Conservation (phyloP, 129 eudicot species). For the Helianthus tuberosus region DNA sequence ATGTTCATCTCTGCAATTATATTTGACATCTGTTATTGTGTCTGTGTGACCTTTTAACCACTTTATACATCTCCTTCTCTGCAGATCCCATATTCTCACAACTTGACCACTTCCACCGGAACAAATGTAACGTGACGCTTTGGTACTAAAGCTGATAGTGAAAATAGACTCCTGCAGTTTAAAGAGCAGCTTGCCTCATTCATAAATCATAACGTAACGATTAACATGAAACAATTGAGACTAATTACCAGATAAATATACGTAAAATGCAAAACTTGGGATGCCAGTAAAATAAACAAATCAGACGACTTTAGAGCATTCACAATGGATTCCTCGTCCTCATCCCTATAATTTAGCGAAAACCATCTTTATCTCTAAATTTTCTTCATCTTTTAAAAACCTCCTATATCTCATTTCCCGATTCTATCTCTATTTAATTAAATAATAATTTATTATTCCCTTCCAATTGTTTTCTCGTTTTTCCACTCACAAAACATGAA, state of each 20-base stretch:
- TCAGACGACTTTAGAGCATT: no score
- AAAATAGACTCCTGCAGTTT: conserved; percentile 70
- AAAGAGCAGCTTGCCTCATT: conserved; percentile 10
- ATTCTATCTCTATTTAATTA: no score
- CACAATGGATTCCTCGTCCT: no score
- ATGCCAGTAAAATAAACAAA: neutral
- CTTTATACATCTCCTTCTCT: conserved; percentile 89
- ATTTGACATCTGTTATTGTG: conserved; percentile 79
- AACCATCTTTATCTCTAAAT: no score
- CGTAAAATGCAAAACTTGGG: neutral
- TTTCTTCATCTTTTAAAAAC: no score
- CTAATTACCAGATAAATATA: conserved; percentile 4
- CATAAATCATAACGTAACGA: neutral
- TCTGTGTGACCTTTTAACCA: conserved; percentile 97
- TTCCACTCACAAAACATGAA: no score
- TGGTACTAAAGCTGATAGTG: conserved; percentile 85
- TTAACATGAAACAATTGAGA: conserved; percentile 7
- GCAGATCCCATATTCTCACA: conserved; percentile 97
- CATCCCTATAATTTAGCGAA: no score
- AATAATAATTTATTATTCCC: no score
- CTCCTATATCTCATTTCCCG: no score
- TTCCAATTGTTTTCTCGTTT: no score
- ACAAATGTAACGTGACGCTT: conserved; percentile 88
- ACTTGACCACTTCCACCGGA: conserved; percentile 96
- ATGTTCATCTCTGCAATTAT: conserved; percentile 97